Conservation (phyloP, 2,329 filamentous ascomycete genomes). For the Tolypocladium nubicola region DNA sequence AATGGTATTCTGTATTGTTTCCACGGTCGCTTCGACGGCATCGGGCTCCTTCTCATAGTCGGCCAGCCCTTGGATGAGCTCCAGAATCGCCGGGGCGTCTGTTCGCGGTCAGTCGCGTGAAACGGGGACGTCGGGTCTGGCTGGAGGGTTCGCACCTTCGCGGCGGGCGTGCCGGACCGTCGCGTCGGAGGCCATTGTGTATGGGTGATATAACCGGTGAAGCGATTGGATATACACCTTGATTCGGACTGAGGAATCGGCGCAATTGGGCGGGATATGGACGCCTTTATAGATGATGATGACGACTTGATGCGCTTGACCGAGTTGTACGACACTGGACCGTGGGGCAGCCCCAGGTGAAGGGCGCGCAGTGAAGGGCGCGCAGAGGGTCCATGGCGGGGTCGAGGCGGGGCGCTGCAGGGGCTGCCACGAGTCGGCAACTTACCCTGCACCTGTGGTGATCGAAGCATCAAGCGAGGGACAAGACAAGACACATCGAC, state of each 20-base stretch:
- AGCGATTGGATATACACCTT: too few relatives aligned
- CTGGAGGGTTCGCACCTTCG: slow-evolving; percentile 34
- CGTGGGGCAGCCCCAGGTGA: neutral
- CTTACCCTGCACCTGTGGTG: neutral
- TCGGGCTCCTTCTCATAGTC: slow-evolving; percentile 73
- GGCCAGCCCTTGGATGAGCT: slow-evolving; percentile 75
- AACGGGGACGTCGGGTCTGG: neutral
- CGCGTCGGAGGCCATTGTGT: slow-evolving; percentile 2
- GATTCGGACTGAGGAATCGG: neutral
- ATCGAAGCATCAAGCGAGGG: too few relatives aligned
- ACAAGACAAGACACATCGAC: too few relatives aligned
- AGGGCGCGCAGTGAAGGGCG: neutral
- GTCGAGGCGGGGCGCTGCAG: too few relatives aligned
- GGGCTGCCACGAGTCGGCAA: too few relatives aligned
- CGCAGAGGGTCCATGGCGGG: neutral
- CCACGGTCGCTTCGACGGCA: slow-evolving; percentile 67
- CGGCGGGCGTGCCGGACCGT: slow-evolving; percentile 38
- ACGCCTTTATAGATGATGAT: neutral
- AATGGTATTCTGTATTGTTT: slow-evolving; percentile 62
- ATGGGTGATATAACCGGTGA: neutral
- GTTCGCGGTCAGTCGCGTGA: slow-evolving; percentile 4
- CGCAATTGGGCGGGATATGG: neutral
- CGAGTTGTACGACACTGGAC: neutral
- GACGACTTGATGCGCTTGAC: neutral
- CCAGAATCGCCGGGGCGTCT: slow-evolving; percentile 78